These are phyloP conservation scores for Nothophoma quercina DNA, from an alignment of 2,329 filamentous ascomycete genomes.

Conservation along the genomic window DNA sequence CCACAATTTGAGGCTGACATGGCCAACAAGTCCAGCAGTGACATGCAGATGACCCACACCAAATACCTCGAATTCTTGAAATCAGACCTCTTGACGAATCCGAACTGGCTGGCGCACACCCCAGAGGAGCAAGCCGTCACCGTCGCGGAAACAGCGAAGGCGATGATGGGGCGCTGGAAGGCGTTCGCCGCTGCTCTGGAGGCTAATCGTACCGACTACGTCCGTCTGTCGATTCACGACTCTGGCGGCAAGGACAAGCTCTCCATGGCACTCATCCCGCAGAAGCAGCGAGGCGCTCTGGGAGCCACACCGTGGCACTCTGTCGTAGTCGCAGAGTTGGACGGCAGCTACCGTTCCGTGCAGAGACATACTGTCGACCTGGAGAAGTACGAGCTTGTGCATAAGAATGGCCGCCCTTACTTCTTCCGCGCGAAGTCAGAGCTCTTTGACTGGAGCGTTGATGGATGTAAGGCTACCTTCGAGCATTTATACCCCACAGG, in stretches of 20 bases:
- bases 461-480: conserved; percentile 22
- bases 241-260: conserved; percentile 42
- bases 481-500: conserved; percentile 37
- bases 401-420: conserved; percentile 29
- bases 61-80: conserved; percentile 39
- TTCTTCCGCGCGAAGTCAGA: conserved; percentile 34
- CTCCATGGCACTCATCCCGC: conserved; percentile 38
- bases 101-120: conserved; percentile 24
- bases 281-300: conserved; percentile 26
- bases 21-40: conserved; percentile 33
- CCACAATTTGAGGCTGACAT: conserved; percentile 40
- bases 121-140: conserved; percentile 28
- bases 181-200: conserved; percentile 35
- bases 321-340: conserved; percentile 26
- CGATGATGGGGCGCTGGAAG: conserved; percentile 44
- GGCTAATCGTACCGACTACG: conserved; percentile 27
- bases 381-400: conserved; percentile 30
- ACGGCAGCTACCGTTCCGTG: conserved; percentile 31
- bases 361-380: conserved; percentile 28
- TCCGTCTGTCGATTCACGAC: conserved; percentile 44
- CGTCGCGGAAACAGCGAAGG: conserved; percentile 36
- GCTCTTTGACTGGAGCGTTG: conserved; percentile 23
- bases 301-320: conserved; percentile 40
- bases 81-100: conserved; percentile 30
- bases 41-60: conserved; percentile 39